These are phyloP conservation scores for Pulveroboletus sp. DNA, from an alignment of 768 basidiomycete genomes.

Conservation along the genomic window DNA sequence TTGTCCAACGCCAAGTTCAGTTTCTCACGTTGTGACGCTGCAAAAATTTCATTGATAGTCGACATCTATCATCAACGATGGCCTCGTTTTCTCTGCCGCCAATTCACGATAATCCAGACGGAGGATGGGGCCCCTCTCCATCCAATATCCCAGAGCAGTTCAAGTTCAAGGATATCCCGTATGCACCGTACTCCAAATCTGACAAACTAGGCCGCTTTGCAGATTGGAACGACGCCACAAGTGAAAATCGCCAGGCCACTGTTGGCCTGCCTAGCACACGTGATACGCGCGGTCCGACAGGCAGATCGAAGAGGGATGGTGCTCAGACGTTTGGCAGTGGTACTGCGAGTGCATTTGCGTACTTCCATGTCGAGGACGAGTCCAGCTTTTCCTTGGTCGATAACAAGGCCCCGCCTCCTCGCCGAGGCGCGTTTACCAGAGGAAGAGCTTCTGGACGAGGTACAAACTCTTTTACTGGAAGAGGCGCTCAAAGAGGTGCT, in stretches of 20 bases:
- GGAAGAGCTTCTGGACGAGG: constrained; percentile 42
- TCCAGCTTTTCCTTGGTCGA: constrained; percentile 96
- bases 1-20: constrained; percentile 14
- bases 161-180: constrained; percentile 98
- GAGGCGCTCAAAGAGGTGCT: constrained; percentile 45
- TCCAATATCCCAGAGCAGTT: constrained; percentile 85
- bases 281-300: constrained; percentile 48
- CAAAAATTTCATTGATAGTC: constrained; percentile 22
- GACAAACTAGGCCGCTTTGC: constrained; percentile 98
- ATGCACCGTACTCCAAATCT: constrained; percentile 97
- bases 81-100: constrained; percentile 82
- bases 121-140: constrained; percentile 88
- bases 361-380: constrained; percentile 98
- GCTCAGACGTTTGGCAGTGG: constrained; percentile 88
- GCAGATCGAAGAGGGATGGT: constrained; percentile 69
- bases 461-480: constrained; percentile 31
- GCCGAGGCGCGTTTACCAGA: constrained; percentile 66
- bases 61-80: constrained; percentile 39
- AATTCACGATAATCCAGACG: constrained; percentile 90
- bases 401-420: constrained; percentile 69
- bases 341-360: constrained; percentile 88
- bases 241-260: constrained; percentile 58
- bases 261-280: constrained; percentile 47
- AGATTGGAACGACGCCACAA: constrained; percentile 87
- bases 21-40: constrained; percentile 23